A percentile compares a stretch with the other conserved stretches of the same genome.
Conservation (phyloP, 1,284 basidiomycete species). For the Boletus albobrunnescens region DNA sequence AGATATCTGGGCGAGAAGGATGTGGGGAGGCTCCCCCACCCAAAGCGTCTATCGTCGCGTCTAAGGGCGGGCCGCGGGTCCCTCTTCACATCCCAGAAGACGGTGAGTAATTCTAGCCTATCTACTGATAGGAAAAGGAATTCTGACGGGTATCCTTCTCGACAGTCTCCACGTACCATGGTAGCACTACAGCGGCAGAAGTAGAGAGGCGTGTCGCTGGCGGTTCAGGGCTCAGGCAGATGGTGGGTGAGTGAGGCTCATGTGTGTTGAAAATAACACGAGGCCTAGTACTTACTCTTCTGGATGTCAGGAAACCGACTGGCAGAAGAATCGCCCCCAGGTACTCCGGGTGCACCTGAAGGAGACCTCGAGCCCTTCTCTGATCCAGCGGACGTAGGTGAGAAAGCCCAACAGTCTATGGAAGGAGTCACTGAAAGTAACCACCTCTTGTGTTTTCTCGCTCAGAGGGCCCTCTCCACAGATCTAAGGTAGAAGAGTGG, state of each 20-base stretch:
- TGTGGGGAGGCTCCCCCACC: not conserved
- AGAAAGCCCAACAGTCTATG: not conserved
- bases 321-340: not conserved
- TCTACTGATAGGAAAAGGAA: not conserved
- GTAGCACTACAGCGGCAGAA: not conserved
- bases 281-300: not conserved
- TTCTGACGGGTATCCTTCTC: not conserved
- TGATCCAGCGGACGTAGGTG: not conserved
- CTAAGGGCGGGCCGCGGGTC: not conserved
- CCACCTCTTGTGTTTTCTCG: not conserved
- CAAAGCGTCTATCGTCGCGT: not conserved
- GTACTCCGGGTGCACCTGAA: not conserved
- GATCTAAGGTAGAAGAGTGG: not conserved
- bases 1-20: not conserved
- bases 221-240: not conserved
- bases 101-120: not conserved
- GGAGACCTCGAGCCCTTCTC: not conserved
- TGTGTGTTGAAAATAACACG: not conserved
- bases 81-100: not conserved
- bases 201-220: not conserved
- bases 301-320: not conserved
- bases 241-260: not conserved
- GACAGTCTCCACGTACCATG: not conserved
- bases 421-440: not conserved
- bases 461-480: not conserved